A percentile compares a stretch with the other conserved stretches of the same genome.
Evolutionary conservation across 208 protist genomes (phyloP).

Genomic region (Leishmania braziliensis): DNA sequence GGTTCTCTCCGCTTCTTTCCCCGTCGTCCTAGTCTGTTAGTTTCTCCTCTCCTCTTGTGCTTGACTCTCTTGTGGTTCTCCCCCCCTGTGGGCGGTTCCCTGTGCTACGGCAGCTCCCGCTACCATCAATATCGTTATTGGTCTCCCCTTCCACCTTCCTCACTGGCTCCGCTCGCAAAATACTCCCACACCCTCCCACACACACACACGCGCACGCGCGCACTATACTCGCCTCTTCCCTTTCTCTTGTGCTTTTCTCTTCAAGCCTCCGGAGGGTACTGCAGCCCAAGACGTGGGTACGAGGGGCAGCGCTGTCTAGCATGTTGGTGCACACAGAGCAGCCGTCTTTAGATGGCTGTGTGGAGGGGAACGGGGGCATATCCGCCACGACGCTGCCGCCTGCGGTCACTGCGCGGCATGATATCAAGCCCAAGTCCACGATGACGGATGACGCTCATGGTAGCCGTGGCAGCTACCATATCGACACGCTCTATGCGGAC

Average conservation of each 20-base stretch:
- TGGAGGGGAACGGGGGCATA: neutral
- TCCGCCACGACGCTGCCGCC: neutral
- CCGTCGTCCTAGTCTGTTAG: neutral
- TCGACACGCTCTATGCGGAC: conserved; percentile 2
- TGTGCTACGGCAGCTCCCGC: neutral
- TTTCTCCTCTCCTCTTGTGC: neutral
- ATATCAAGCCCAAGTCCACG: neutral
- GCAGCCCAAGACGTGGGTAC: too few species aligned
- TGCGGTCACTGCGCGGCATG: neutral
- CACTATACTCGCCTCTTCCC: neutral
- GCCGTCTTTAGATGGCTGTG: neutral
- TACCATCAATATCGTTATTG: neutral
- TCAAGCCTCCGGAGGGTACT: too few species aligned
- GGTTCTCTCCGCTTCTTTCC: neutral
- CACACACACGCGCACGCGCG: neutral
- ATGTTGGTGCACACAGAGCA: conserved; percentile 4
- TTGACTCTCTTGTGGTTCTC: conserved; percentile 4
- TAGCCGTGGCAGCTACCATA: neutral
- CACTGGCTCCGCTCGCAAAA: neutral
- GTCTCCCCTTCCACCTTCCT: neutral
- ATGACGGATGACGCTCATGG: neutral
- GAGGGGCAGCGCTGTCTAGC: neutral
- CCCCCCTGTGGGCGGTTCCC: too few species aligned
- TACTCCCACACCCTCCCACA: neutral
- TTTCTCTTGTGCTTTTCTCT: neutral